Evolutionary conservation across 1,284 basidiomycete genomes (phyloP).

Genomic region (Chiua sp.): DNA sequence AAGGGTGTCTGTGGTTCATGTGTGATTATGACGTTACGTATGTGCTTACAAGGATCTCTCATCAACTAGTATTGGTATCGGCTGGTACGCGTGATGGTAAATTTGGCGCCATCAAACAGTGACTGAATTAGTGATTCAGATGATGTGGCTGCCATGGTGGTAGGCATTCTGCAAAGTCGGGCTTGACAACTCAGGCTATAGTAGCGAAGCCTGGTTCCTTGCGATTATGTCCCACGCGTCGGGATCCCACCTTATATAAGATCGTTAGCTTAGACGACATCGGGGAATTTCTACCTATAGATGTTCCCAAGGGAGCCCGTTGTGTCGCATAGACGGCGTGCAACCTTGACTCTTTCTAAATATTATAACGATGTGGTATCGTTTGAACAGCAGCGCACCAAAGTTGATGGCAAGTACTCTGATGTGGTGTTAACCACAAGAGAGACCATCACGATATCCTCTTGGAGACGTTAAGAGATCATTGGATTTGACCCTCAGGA

Average conservation of each 20-base stretch:
- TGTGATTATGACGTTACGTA: too few relatives aligned
- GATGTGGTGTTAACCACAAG: conserved; percentile 29
- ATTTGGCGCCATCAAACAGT: too few relatives aligned
- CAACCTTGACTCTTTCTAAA: neutral
- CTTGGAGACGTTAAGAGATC: conserved; percentile 28
- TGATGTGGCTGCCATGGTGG: too few relatives aligned
- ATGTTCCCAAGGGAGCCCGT: conserved; percentile 20
- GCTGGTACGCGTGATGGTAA: too few relatives aligned
- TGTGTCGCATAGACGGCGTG: conserved; percentile 24
- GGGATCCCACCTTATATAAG: conserved; percentile 28
- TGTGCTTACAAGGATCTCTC: too few relatives aligned
- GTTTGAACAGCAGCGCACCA: conserved; percentile 23
- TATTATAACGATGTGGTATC: neutral
- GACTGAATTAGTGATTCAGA: too few relatives aligned
- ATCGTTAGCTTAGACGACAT: conserved; percentile 31
- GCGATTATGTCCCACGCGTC: too few relatives aligned
- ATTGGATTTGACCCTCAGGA: conserved; percentile 28
- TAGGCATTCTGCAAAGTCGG: too few relatives aligned
- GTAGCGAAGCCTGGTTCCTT: too few relatives aligned
- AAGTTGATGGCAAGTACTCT: conserved; percentile 19
- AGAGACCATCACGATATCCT: conserved; percentile 33
- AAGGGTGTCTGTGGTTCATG: too few relatives aligned
- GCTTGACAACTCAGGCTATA: too few relatives aligned
- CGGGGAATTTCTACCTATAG: conserved; percentile 27
- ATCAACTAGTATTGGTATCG: too few relatives aligned